Percentiles rank a stretch among this genome's conserved stretches.
Evolutionary conservation across 2,329 filamentous ascomycete species (phyloP).

Genomic region (Scedosporium boydii): DNA sequence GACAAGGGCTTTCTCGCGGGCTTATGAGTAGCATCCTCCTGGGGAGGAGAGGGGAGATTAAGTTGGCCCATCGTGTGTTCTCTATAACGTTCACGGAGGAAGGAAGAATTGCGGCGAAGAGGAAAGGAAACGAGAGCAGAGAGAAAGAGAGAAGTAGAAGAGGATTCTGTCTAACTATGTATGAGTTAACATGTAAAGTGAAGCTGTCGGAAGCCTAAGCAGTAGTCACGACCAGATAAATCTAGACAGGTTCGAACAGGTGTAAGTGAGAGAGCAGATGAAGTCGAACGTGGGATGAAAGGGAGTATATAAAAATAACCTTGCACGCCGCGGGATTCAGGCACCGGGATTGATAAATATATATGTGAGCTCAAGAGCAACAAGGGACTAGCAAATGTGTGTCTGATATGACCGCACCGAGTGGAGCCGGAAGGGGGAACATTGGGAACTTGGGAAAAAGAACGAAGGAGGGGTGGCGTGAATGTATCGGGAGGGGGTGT

Average conservation of each 20-base stretch:
- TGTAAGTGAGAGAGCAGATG: not conserved
- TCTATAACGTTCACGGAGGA: not conserved
- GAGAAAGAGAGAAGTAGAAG: not conserved
- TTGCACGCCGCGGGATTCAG: slow-evolving; percentile 1
- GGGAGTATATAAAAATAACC: not conserved
- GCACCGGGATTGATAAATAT: slow-evolving; percentile 1
- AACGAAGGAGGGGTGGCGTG: not conserved
- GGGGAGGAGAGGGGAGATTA: slow-evolving; percentile 6
- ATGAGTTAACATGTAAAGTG: too few relatives aligned
- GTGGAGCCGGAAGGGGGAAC: not conserved
- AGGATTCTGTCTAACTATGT: not conserved
- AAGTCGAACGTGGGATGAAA: not conserved
- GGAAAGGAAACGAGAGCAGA: not conserved
- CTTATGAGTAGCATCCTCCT: slow-evolving; percentile 6
- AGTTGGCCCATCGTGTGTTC: slow-evolving; percentile 2
- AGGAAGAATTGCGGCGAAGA: not conserved
- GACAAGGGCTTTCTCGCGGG: slow-evolving; percentile 2
- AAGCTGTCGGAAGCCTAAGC: too few relatives aligned
- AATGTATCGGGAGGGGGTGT: not conserved
- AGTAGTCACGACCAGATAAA: not conserved
- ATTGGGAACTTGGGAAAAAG: not conserved
- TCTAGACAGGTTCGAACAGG: not conserved
- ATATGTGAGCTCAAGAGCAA: not conserved
- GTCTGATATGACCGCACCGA: not conserved
- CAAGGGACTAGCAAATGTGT: not conserved